phyloP scores from a whole-genome alignment of 225 moss, liverwort and hornwort species.

The Marchantia polymorpha region DNA sequence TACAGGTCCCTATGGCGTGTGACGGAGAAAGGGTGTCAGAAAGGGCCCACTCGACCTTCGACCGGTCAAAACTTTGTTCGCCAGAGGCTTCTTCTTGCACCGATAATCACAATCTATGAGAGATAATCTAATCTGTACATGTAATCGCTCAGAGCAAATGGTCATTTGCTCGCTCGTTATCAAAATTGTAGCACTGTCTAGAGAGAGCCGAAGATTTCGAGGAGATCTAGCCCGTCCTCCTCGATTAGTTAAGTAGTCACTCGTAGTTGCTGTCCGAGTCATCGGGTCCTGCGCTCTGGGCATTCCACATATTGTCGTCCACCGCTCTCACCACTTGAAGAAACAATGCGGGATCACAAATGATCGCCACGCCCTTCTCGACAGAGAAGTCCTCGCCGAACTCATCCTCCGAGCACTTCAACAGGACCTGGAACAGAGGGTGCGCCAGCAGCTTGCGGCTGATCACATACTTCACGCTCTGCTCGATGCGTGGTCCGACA shows the following conservation, averaged over 20 bases:
- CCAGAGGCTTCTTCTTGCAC: not conserved
- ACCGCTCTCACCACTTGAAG: constrained; percentile 41
- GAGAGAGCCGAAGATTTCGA: not conserved
- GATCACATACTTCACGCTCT: constrained; percentile 37
- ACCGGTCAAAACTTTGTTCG: constrained; percentile 9
- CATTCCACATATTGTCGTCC: constrained; percentile 15
- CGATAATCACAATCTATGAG: not conserved
- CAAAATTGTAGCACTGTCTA: not conserved
- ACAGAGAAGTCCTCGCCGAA: constrained; percentile 37
- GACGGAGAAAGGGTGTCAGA: not conserved
- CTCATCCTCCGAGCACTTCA: constrained; percentile 46
- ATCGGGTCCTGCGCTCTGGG: not conserved
- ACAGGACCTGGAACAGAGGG: constrained; percentile 43
- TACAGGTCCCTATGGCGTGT: not conserved
- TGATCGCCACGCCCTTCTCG: constrained; percentile 37
- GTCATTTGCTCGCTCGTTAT: not conserved
- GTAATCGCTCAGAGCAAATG: not conserved
- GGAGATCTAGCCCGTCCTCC: not conserved
- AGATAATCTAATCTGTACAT: constrained; percentile 12
- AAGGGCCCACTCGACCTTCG: not conserved
- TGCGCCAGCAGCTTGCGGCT: constrained; percentile 29
- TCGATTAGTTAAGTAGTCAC: not conserved
- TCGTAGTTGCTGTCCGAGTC: not conserved
- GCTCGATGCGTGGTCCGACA: constrained; percentile 34
- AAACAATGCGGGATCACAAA: constrained; percentile 42